These are phyloP conservation scores for Tuber microsphaerosporum DNA, from an alignment of 495 filamentous ascomycete genomes.

Conservation along the genomic window DNA sequence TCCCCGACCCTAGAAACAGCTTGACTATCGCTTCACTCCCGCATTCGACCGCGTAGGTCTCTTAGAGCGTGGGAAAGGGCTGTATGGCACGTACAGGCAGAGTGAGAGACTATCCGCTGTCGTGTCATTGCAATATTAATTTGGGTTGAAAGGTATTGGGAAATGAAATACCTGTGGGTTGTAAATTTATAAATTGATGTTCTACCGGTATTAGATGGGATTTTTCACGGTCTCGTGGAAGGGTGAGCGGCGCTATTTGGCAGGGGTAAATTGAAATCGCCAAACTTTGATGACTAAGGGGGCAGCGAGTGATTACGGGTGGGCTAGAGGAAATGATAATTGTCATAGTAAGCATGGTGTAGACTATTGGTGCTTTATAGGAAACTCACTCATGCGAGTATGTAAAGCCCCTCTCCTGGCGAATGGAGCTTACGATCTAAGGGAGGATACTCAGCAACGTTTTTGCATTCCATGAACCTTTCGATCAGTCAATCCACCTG, in stretches of 20 bases:
- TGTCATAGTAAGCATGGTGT: no score
- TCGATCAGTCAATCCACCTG: neutral
- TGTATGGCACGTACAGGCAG: constrained; percentile 22
- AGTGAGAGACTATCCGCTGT: constrained; percentile 26
- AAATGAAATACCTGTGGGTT: neutral
- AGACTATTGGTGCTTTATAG: no score
- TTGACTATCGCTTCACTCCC: no score
- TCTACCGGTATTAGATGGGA: neutral
- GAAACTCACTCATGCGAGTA: no score
- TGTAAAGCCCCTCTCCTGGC: neutral
- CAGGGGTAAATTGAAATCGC: constrained; percentile 26
- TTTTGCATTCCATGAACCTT: neutral
- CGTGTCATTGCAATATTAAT: constrained; percentile 17
- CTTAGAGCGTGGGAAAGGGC: neutral
- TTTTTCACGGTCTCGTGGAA: neutral
- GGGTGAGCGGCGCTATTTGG: constrained; percentile 11
- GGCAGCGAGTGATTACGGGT: constrained; percentile 16
- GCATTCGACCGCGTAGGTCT: no score
- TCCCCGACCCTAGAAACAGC: no score
- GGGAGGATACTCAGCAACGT: neutral
- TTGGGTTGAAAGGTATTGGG: neutral
- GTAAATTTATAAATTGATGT: neutral
- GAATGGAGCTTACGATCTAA: neutral
- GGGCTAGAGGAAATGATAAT: no score
- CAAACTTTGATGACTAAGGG: constrained; percentile 16